Evolutionary conservation across 2,329 filamentous ascomycete genomes (phyloP), one percentile per base, ranked within the genome.

Genomic region (Botryotinia narcissicola): DNA sequence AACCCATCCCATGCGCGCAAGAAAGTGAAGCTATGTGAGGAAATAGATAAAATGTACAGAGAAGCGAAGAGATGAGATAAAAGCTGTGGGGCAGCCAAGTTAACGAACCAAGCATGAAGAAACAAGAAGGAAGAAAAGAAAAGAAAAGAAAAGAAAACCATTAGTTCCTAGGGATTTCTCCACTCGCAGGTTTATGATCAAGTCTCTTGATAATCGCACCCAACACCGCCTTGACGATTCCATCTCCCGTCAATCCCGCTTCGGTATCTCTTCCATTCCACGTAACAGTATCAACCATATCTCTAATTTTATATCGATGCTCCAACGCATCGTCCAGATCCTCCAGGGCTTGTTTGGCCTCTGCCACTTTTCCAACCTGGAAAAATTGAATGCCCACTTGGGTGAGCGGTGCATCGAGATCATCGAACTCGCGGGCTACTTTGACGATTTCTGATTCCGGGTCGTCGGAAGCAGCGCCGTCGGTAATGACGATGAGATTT

Each of bases 381-480:
- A 98, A 97, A 84, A 98, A 98, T 82, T 98, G 95, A 73, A 98
- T 89, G 48, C 95, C 95, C 14, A 98, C 85, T 84, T 98, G 96
- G 85, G 92, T 92, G 0, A 90, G 87, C 6, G 91, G 89, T 0
- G 94, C 94, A 14, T 90, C 86, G 12, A 92, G 81, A 70, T 82
- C 82, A 79, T 96, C 92, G 46, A 98, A 87, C 79, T 89, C 90
- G 81, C 86, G 87, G 0, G 94, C 95, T 0, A 88, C 85, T 5
- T 83, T 81, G 59, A 93, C 84, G 66, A 98, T 89, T 40, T 90
- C 86, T 12, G 85, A 86, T 81, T 95, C 92, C 0, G 92, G 90
- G 76, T 97, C 93, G 80, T 98, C 94, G 1, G 87, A 90, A 1
- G 96, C 90, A 59, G 86, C 89, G 8, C 96, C 96, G 81, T 98